Conservation (phyloP, 345 rosid genomes). For the Isatis tinctoria region DNA sequence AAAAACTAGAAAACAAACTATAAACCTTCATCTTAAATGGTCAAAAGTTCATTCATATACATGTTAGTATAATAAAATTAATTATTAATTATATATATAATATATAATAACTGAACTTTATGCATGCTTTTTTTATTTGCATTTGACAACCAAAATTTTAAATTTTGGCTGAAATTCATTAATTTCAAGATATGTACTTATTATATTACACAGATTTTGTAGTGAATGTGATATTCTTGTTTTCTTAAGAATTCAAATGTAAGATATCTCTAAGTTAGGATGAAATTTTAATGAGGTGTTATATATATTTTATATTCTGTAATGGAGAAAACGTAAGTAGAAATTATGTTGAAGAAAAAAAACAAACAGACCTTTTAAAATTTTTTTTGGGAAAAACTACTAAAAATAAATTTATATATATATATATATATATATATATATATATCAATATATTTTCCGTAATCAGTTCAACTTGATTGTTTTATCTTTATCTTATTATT, state of each 20-base stretch:
- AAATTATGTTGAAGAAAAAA: not conserved
- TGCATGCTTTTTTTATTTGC: not conserved
- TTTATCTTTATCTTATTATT: constrained; percentile 14
- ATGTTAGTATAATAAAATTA: too few relatives aligned
- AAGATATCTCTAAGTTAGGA: constrained; percentile 1
- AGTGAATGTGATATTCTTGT: not conserved
- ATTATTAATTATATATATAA: not conserved
- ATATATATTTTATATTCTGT: too few relatives aligned
- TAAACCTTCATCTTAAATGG: not conserved
- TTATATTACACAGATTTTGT: not conserved
- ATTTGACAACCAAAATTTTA: not conserved
- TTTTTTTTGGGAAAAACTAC: too few relatives aligned
- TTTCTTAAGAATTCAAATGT: too few relatives aligned
- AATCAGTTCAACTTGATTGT: constrained; percentile 9
- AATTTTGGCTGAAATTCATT: not conserved
- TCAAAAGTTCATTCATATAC: not conserved
- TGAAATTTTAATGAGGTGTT: not conserved
- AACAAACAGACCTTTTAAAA: too few relatives aligned
- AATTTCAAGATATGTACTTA: not conserved
- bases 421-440: too few relatives aligned
- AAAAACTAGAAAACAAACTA: not conserved
- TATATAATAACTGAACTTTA: not conserved
- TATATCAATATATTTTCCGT: too few relatives aligned
- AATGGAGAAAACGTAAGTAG: constrained; percentile 6
- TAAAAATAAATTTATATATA: too few relatives aligned